Base-by-base conservation (phyloP, 1,139 yeast genomes). In the Taphrina communis region DNA sequence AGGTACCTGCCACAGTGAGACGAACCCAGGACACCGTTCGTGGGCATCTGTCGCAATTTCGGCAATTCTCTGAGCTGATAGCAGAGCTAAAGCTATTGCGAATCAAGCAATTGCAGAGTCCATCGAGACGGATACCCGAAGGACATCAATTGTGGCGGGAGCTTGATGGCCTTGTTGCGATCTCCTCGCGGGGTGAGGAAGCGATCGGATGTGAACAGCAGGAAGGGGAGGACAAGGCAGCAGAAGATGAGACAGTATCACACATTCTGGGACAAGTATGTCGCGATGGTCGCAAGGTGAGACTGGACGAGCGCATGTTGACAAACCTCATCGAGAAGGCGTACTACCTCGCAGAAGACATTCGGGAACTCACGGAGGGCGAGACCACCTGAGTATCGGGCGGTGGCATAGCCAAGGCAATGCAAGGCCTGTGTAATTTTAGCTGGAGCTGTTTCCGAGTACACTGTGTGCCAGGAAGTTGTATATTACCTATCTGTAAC, bases 301-400 rank as follows among this genome's bases (percentile, higher is more conserved):
- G 46, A 36, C 44, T 58, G 53, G 53, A 42, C 25, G 62, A 44
- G 25, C n/a, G 41, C 1, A 4, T 58, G 17, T 5, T 58, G 62
- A 19, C 38, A 2, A 31, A 9, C n/a, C 62, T 58, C 25, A 58
- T 42, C 44, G 62, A 58, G 31, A 58, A 58, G 62, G 62, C 62
- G 1, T 36, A n/a, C 41, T 38, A 25, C 14, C 58, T 53, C 42
- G 58, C n/a, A 3, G 25, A 5, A 6, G 42, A 38, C 42, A 53
- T 53, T 17, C 9, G 36, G 44, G 36, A 35, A 17, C 19, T 38
- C 19, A 50, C 53, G 4, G 5, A 21, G 53, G 36, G 21, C 35
- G 53, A 50, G n/a, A 2, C 4, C 11, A 2, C 11, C 2, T 46
- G 51, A 46, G 51, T 2, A n/a, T 1, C 11, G 21, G 31, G 4